Evolutionary conservation across 441 rosid species (phyloP).

Genomic region (Populus hybrid): DNA sequence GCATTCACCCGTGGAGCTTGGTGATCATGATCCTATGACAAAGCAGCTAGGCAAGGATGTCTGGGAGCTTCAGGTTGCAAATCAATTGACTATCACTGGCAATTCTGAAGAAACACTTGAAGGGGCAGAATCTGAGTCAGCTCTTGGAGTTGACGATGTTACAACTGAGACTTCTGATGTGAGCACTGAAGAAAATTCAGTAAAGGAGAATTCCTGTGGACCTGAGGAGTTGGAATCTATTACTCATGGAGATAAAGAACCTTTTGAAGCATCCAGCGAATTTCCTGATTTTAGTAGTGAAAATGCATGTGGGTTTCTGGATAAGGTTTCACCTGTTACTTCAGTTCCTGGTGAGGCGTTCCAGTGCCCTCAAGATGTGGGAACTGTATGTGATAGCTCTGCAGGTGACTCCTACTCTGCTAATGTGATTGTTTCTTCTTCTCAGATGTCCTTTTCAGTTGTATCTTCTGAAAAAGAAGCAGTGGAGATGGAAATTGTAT

Average conservation of each 20-base stretch:
- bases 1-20: slow-evolving; percentile 19
- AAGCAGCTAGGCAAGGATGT: slow-evolving; percentile 15
- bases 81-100: slow-evolving; percentile 17
- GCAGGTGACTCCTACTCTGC: slow-evolving; percentile 15
- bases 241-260: slow-evolving; percentile 20
- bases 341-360: slow-evolving; percentile 21
- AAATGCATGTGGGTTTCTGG: slow-evolving; percentile 9
- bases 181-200: slow-evolving; percentile 23
- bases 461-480: slow-evolving; percentile 17
- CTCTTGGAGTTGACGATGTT: slow-evolving; percentile 13
- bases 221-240: slow-evolving; percentile 20
- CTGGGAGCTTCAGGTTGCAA: slow-evolving; percentile 12
- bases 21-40: slow-evolving; percentile 17
- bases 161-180: slow-evolving; percentile 12
- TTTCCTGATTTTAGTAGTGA: slow-evolving; percentile 22
- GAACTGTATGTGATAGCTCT: slow-evolving; percentile 10
- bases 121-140: slow-evolving; percentile 14
- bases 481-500: slow-evolving; percentile 16
- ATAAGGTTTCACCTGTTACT: slow-evolving; percentile 23
- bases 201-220: slow-evolving; percentile 21
- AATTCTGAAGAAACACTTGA: slow-evolving; percentile 16
- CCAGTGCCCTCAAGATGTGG: slow-evolving; percentile 10
- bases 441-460: slow-evolving; percentile 22
- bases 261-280: slow-evolving; percentile 16
- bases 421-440: slow-evolving; percentile 11